phyloP scores from a whole-genome alignment of 2,329 filamentous ascomycete species.

The Beauveria sp. region DNA sequence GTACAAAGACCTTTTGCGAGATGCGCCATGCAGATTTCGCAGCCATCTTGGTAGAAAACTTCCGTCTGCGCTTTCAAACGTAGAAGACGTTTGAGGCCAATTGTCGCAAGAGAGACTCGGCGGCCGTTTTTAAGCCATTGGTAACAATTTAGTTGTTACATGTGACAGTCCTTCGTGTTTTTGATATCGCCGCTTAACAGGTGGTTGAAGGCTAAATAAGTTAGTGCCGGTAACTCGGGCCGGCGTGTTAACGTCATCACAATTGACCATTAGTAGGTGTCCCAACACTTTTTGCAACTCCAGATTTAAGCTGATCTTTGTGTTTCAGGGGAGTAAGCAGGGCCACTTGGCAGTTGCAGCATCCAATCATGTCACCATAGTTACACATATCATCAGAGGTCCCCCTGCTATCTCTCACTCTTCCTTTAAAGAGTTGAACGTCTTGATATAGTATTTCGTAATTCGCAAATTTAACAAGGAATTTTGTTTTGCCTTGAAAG shows the following conservation, averaged over 20 bases:
- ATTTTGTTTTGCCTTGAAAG: too few species aligned
- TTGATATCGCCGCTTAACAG: background rate
- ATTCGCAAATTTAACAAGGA: too few species aligned
- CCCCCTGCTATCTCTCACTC: too few species aligned
- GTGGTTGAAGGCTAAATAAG: background rate
- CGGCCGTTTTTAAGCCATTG: background rate
- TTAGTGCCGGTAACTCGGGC: background rate
- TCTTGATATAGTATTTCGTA: too few species aligned
- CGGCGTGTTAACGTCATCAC: background rate
- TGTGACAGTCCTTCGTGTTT: background rate
- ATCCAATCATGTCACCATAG: too few species aligned
- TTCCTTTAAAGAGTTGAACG: too few species aligned
- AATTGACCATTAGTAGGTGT: background rate
- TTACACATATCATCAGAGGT: too few species aligned
- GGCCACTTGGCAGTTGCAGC: too few species aligned
- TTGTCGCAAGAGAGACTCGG: background rate
- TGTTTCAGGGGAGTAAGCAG: too few species aligned
- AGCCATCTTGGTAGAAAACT: background rate
- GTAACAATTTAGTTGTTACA: background rate
- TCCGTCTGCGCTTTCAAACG: background rate
- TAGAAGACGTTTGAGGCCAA: background rate
- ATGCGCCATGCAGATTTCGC: background rate
- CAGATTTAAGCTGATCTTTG: too few species aligned
- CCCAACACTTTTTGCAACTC: too few species aligned
- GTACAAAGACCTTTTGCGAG: background rate